phyloP scores from a whole-genome alignment of 2,329 filamentous ascomycete genomes.

The Aureobasidium sp. region DNA sequence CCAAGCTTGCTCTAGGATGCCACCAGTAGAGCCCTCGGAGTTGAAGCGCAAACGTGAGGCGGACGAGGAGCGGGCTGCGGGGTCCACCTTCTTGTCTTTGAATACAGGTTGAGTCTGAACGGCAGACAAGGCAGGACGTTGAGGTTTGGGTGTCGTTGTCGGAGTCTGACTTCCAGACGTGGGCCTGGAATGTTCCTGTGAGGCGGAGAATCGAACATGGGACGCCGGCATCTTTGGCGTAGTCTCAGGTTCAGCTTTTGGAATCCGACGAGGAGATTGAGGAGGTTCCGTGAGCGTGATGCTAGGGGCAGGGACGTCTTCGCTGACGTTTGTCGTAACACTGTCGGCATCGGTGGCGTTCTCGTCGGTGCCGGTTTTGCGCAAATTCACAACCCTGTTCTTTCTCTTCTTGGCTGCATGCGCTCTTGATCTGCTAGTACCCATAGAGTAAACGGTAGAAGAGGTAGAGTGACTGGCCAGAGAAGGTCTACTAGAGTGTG shows the following conservation, averaged over 20 bases:
- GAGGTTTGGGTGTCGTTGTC: not conserved
- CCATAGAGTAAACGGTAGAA: conserved; percentile 44
- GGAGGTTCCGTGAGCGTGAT: conserved; percentile 52
- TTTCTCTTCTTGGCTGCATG: conserved; percentile 69
- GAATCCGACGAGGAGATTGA: not conserved
- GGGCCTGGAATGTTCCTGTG: conserved; percentile 15
- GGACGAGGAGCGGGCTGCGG: not conserved
- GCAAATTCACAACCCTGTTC: conserved; percentile 73
- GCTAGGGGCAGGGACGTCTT: conserved; percentile 42
- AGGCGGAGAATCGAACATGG: conserved; percentile 29
- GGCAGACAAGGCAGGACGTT: conserved; percentile 5
- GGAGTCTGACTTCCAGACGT: conserved; percentile 8
- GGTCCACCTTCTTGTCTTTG: conserved; percentile 1
- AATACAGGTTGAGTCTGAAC: conserved; percentile 9
- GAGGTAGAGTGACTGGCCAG: conserved; percentile 56
- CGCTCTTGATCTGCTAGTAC: conserved; percentile 53
- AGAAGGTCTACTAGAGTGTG: conserved; percentile 62
- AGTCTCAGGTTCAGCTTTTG: conserved; percentile 29
- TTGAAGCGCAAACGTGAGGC: conserved; percentile 1
- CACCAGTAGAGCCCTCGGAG: conserved; percentile 28
- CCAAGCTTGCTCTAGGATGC: conserved; percentile 74
- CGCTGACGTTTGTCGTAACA: conserved; percentile 41
- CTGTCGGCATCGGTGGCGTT: conserved; percentile 37
- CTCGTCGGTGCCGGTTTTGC: conserved; percentile 48
- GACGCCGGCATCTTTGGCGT: conserved; percentile 39